Base-by-base conservation (phyloP, 495 filamentous ascomycete species). In the Aspergillus incahuasiensis region DNA sequence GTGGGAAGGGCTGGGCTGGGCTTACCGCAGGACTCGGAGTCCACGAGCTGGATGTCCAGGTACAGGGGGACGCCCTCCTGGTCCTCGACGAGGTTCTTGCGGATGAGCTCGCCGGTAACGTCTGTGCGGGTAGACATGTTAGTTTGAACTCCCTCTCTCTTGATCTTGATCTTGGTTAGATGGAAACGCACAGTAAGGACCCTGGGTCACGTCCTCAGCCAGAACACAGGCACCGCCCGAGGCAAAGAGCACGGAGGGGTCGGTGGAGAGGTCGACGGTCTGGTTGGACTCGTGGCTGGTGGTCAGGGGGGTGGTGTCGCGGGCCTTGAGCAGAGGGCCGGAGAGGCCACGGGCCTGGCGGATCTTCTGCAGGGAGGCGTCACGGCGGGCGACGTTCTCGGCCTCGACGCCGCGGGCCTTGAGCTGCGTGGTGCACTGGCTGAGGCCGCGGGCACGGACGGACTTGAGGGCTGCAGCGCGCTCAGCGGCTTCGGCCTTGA, bases 41-140 rank as follows among this genome's bases (percentile, higher is more conserved):
- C 79, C 54, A 86, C 72, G 28, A 87, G 63, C 57, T 85, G 81
- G 60, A 86, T 71, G 56, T 87, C 85, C 40, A 86, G 69, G 49
- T 77, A 75, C 16, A 85, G 69, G 11, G 74, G 64, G 16, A 87
- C 74, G 55, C 85, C 85, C 11, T 60, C 52, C 60, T 86, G 72
- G 22, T 63, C 67, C 49, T 86, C 83, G n/a, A 71, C 65, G 32
- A 87, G 70, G 57, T 86, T 71, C 48, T 73, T 62, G 28, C 83
- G 76, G 61, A 86, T 78, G 15, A 79, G 65, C 57, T 82, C 79
- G n/a, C 76, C 74, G 20, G 64, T 62, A 35, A 79, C 74, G 51
- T 75, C 70, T 72, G 19, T 2, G 12, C 32, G 6, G 32, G 32
- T 35, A 7, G 13, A 11, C 32, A 6, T 5, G 32, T 9, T n/a